Base-by-base conservation (phyloP, 2,329 filamentous ascomycete genomes). In the Xylaria sp. region DNA sequence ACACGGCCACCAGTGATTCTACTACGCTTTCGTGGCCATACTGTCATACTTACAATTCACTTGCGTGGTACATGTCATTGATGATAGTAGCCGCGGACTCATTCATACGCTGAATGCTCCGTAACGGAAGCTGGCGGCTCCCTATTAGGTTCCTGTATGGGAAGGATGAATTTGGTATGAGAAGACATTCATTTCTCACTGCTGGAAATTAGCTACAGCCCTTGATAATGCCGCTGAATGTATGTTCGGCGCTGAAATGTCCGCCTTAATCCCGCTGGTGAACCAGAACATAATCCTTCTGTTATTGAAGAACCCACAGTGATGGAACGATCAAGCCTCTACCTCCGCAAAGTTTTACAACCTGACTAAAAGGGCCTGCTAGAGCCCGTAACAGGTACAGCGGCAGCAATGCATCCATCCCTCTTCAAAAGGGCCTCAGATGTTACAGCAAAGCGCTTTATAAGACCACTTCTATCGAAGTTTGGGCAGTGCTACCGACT, bases 1-100 rank as follows among this genome's bases (percentile, higher is more conserved):
- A 62, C 54, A 59, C 57, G 50, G 50, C 50, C 3, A 14, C 39
- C 19, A 9, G 55, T 24, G 30, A 51, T 51, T 50, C 30, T 27
- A 21, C 47, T 24, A 50, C 21, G 21, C 9, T 24, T 24, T 24
- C 2, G 9, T 9, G 47, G 47, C 24, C 47, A 50, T 50, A 50
- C 19, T 12, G 19, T 50, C 11, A 50, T 50, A 50, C 47, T 50
- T 50, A 4, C 12, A 50, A 50, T 24, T 3, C 21, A 27, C 8
- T 24, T 50, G 5, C 8, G n/a, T 50, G 3, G 47, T 12, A 50
- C 47, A 27, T 50, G 24, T 24, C 47, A 50, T 50, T 12, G 47
- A 24, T 11, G 19, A 50, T 50, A 6, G n/a, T 7, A 12, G 47
- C 21, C 12, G 17, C 8, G n/a, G 19, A 11, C 47, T 50, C 19